Base-by-base conservation (phyloP, 768 basidiomycete species). In the Tylopilus rubrobrunneus region DNA sequence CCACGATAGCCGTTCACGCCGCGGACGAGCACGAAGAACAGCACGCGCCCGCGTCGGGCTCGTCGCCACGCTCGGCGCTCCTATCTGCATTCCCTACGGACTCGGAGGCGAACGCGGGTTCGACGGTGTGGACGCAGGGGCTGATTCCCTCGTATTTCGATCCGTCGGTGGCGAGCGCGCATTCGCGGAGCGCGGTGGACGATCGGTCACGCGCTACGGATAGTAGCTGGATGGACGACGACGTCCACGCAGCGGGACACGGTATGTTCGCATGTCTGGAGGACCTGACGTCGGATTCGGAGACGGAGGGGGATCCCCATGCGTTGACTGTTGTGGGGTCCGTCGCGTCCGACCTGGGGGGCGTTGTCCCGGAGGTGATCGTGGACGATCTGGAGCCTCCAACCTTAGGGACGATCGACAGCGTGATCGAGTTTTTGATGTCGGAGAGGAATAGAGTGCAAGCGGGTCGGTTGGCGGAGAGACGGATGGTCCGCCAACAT, bases 391-490 rank as follows among this genome's bases (percentile, higher is more conserved):
- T 64, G 15, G 74, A 73, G 27, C 76, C 80, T 44, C 88, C 89
- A 0, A 88, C 86, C 3, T 70, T 92, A 14, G 89, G 89, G 0
- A 79, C 81, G 49, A 77, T 92, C 15, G 87, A 87, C 53, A 82
- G 83, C 55, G 87, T 86, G 0, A 75, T 92, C 14, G 80, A 79
- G n/a, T 92, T 89, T 56, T 76, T 90, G 47, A 86, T 84, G 41
- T 82, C 81, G 10, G 89, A 91, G 65, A 76, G 86, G 51, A 82
- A 80, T 34, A 76, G 77, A 56, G 75, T 81, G 57, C 78, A 74
- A 42, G 84, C 82, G 7, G 65, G 71, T 41, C 59, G 67, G 25
- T 60, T 60, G 66, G 49, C 66, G 51, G 68, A 62, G 56, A 56
- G 60, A 37, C 66, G 66, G 56, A 53, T 65, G 34, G 44, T 57